Base-by-base conservation (phyloP, 192 early-diverging fungal genomes). In the Tieghemiomyces parasiticus region DNA sequence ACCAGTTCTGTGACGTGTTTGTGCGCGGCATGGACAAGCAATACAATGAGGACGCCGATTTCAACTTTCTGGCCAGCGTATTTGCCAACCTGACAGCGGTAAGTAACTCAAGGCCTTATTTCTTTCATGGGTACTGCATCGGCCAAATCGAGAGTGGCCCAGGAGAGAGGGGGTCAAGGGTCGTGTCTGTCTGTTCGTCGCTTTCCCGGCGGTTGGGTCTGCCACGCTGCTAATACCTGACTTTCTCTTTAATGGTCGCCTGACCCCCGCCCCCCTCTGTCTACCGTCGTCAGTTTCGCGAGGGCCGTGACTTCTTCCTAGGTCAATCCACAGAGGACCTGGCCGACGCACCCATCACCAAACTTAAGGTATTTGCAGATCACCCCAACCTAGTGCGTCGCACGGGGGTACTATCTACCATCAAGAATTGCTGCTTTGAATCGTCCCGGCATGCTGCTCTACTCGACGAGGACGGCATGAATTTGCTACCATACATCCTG, bases 341-440 rank as follows among this genome's bases (percentile, higher is more conserved):
- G 51, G 77, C 68, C 16, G 64, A 81, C 42, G 67, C 85, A 25
- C 86, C 91, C 16, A 63, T 98, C 35, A 79, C 85, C 60, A 95
- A 93, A 64, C 69, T 98, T 29, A 78, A 88, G 31, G 83, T 85
- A 31, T 95, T 93, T 52, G 83, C 80, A 48, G 89, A 92, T 65
- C 89, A 96, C 60, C 65, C 74, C 4, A 82, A 81, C 50, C 32
- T 88, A 2, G 89, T 96, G 58, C 85, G 95, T n/a, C 76, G 95
- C n/a, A 86, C 86, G 35, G 95, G 93, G 16, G 84, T 86, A 8
- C 80, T 87, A 46, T 79, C 86, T 13, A 80, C 87, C 6, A 83
- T 96, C 66, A 98, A 98, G 78, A 91, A 91, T 58, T 82, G 85
- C 50, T 84, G 84, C 61, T 95, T 93, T 78, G 84, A 82, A 44